A percentile compares a stretch with the other conserved stretches of the same genome.
phyloP scores from a whole-genome alignment of 2,329 filamentous ascomycete species.

The Nannizzia gypsea region DNA sequence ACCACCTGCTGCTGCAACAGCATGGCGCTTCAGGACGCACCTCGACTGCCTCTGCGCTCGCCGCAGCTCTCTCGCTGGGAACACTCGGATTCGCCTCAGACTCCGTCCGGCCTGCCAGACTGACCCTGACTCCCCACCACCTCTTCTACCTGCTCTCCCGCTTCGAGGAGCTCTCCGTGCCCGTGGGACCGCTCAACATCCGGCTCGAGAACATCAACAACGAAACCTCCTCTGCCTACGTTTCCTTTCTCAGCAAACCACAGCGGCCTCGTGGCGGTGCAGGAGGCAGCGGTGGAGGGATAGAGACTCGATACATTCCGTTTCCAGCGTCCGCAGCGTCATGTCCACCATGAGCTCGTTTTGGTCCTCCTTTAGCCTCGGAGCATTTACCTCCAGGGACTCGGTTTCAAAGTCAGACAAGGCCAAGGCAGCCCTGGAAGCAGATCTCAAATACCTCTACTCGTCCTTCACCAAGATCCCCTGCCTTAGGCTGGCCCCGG shows the following conservation, averaged over 20 bases:
- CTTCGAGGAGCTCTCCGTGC: slow-evolving; percentile 83
- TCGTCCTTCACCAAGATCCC: slow-evolving; percentile 98
- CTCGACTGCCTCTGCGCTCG: slow-evolving; percentile 59
- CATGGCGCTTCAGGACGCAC: slow-evolving; percentile 53
- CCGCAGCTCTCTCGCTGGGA: slow-evolving; percentile 75
- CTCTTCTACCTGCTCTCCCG: slow-evolving; percentile 92
- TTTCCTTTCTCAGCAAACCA: slow-evolving; percentile 81
- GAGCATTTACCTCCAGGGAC: slow-evolving; percentile 49
- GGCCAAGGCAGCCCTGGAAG: slow-evolving; percentile 71
- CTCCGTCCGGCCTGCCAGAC: slow-evolving; percentile 74
- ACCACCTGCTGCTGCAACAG: no score
- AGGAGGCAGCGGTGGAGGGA: slow-evolving; percentile 41
- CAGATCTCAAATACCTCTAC: slow-evolving; percentile 90
- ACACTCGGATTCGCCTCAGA: slow-evolving; percentile 75
- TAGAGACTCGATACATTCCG: slow-evolving; percentile 82
- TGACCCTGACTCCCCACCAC: slow-evolving; percentile 89
- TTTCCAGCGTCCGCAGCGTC: slow-evolving; percentile 91
- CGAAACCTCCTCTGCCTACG: slow-evolving; percentile 74
- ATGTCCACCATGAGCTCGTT: slow-evolving; percentile 93
- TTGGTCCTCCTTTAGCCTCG: slow-evolving; percentile 79
- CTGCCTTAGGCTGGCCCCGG: slow-evolving; percentile 77
- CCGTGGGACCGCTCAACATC: slow-evolving; percentile 91
- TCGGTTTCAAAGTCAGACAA: slow-evolving; percentile 74
- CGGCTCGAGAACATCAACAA: slow-evolving; percentile 89
- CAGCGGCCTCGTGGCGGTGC: slow-evolving; percentile 58